Conservation (phyloP, 352 stramenopile genomes). For the Globisporangium nodosum region DNA sequence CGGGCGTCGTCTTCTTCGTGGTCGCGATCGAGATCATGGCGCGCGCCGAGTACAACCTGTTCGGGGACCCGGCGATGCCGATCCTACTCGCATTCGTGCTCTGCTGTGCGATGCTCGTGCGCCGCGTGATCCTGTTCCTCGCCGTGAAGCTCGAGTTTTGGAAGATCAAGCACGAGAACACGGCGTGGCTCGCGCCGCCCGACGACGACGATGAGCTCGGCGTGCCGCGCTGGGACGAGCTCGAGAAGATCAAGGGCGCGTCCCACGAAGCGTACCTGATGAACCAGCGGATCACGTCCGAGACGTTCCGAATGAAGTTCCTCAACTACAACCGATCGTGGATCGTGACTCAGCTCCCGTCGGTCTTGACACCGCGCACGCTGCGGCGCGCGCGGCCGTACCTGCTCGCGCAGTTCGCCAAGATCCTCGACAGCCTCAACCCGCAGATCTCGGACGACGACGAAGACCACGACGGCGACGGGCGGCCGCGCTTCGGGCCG, state of each 20-base stretch:
- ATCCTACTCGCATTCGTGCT: constrained; percentile 79
- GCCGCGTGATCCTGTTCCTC: constrained; percentile 72
- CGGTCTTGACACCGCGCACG: constrained; percentile 93
- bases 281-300: constrained; percentile 95
- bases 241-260: constrained; percentile 91
- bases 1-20: constrained; percentile 94
- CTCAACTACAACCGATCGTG: constrained; percentile 97
- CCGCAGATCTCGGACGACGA: constrained; percentile 92
- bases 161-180: constrained; percentile 96
- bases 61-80: constrained; percentile 91
- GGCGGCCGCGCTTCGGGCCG: constrained; percentile 78
- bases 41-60: constrained; percentile 93
- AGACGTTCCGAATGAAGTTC: constrained; percentile 98
- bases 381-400: constrained; percentile 89
- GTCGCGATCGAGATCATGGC: constrained; percentile 96
- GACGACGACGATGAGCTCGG: constrained; percentile 92
- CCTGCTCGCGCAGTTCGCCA: constrained; percentile 94
- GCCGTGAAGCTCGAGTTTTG: constrained; percentile 90
- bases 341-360: constrained; percentile 94
- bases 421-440: constrained; percentile 94
- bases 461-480: constrained; percentile 79
- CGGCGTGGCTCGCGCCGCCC: constrained; percentile 86
- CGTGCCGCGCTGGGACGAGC: constrained; percentile 88
- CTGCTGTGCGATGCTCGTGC: constrained; percentile 48
- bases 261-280: constrained; percentile 95